These are phyloP conservation scores for Pyrus betulifolia DNA, from an alignment of 306 rosid genomes.

Conservation along the genomic window DNA sequence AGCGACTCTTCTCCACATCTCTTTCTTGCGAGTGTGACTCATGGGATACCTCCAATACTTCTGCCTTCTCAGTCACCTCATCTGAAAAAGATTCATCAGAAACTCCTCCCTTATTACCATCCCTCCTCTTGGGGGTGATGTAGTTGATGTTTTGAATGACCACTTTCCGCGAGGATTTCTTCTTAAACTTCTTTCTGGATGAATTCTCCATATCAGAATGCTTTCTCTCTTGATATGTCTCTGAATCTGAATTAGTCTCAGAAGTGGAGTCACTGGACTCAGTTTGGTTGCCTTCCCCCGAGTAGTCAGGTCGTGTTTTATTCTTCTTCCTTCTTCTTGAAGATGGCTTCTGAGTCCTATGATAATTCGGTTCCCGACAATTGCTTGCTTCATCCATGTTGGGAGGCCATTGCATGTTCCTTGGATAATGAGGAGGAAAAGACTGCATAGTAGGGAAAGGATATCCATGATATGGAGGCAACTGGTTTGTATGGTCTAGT, in stretches of 20 bases:
- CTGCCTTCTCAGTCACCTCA: constrained; percentile 33
- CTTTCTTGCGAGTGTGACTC: neutral
- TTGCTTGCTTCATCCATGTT: constrained; percentile 13
- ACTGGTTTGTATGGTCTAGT: constrained; percentile 32
- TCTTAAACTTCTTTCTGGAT: constrained; percentile 28
- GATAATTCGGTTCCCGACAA: neutral
- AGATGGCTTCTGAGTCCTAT: constrained; percentile 28
- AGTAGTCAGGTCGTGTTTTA: constrained; percentile 27
- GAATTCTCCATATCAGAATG: constrained; percentile 29
- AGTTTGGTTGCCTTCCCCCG: constrained; percentile 28
- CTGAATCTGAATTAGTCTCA: constrained; percentile 38
- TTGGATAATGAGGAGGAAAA: constrained; percentile 39
- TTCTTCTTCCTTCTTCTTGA: constrained; percentile 33
- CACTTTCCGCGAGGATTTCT: constrained; percentile 49
- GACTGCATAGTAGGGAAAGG: constrained; percentile 38
- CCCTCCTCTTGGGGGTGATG: constrained; percentile 54
- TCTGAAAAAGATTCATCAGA: constrained; percentile 37
- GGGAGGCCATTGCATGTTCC: constrained; percentile 52
- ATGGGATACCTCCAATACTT: constrained; percentile 38
- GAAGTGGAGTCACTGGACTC: constrained; percentile 21
- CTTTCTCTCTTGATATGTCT: constrained; percentile 23
- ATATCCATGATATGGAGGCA: constrained; percentile 50
- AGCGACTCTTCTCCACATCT: neutral
- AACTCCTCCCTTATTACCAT: constrained; percentile 41
- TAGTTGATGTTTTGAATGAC: constrained; percentile 66